phyloP scores from a whole-genome alignment of 352 stramenopile genomes.

The Blastocystis sp. region DNA sequence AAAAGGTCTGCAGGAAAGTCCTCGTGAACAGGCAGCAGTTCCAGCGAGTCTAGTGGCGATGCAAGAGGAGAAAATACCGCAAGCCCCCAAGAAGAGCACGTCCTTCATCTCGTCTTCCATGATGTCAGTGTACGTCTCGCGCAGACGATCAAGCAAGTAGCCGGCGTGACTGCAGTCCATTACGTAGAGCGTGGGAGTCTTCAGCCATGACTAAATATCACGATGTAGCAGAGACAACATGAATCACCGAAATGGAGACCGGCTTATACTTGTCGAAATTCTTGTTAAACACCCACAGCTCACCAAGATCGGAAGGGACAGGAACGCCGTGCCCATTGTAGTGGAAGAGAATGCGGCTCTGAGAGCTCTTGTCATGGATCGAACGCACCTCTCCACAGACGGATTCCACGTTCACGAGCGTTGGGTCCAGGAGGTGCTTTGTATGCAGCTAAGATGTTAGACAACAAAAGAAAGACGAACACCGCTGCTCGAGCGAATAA shows the following conservation, averaged over 20 bases:
- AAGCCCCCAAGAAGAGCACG: constrained; percentile 20
- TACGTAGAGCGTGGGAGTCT: constrained; percentile 86
- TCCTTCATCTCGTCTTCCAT: constrained; percentile 55
- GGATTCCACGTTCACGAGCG: constrained; percentile 17
- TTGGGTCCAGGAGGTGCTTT: constrained; percentile 35
- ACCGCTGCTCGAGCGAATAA: background rate
- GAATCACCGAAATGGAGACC: constrained; percentile 87
- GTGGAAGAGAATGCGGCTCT: constrained; percentile 89
- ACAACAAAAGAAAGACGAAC: background rate
- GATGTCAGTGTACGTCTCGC: constrained; percentile 61
- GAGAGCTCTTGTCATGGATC: background rate
- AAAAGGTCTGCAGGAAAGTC: constrained; percentile 97
- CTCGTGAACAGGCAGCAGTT: constrained; percentile 89
- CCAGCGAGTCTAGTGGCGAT: constrained; percentile 69
- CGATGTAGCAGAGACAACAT: constrained; percentile 2
- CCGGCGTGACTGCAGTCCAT: constrained; percentile 94
- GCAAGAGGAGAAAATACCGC: background rate
- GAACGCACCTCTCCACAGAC: constrained; percentile 5
- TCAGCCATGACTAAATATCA: constrained; percentile 77
- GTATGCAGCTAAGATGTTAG: background rate
- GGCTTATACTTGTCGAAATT: constrained; percentile 99
- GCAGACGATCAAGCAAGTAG: constrained; percentile 87
- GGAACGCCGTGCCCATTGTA: constrained; percentile 99
- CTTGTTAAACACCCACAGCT: constrained; percentile 99
- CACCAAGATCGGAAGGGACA: constrained; percentile 86